Percentiles rank a stretch among this genome's conserved stretches.
phyloP scores from a whole-genome alignment of 2,329 filamentous ascomycete species.

The Hymenoscyphus fraxineus region DNA sequence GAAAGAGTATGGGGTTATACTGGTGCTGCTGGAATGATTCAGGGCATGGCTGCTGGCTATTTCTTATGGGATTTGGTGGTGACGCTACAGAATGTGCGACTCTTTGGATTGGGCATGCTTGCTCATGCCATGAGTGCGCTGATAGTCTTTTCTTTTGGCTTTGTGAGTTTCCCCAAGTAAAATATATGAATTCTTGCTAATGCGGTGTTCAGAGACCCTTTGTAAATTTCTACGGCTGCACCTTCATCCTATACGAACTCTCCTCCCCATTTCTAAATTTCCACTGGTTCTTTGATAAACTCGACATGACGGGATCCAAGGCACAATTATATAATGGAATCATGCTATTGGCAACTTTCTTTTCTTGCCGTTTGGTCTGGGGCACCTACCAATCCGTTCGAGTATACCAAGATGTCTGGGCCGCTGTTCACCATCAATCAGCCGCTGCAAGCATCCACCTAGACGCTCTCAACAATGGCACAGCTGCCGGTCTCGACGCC shows the following conservation, averaged over 20 bases:
- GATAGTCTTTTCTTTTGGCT: conserved; percentile 71
- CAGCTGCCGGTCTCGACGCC: conserved; percentile 38
- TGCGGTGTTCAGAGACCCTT: conserved; percentile 62
- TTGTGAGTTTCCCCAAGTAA: conserved; percentile 53
- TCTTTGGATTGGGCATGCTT: conserved; percentile 59
- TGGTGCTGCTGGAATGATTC: conserved; percentile 66
- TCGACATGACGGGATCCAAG: conserved; percentile 71
- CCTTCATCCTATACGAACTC: conserved; percentile 84
- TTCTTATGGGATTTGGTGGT: conserved; percentile 79
- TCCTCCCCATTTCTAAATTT: conserved; percentile 82
- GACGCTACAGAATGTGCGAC: conserved; percentile 61
- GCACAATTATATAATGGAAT: conserved; percentile 76
- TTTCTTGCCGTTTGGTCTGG: conserved; percentile 72
- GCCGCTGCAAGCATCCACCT: conserved; percentile 34
- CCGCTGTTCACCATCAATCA: conserved; percentile 47
- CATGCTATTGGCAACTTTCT: conserved; percentile 68
- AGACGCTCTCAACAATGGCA: conserved; percentile 33
- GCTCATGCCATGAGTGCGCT: conserved; percentile 74
- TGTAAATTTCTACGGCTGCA: conserved; percentile 75
- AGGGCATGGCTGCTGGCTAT: conserved; percentile 74
- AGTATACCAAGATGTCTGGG: conserved; percentile 68
- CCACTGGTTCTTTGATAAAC: conserved; percentile 90
- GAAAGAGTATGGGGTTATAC: conserved; percentile 76
- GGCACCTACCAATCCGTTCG: conserved; percentile 68
- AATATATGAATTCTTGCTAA: conserved; percentile 12